Base-by-base conservation (phyloP, 805 yeast genomes). In the Metschnikowia borealis region DNA sequence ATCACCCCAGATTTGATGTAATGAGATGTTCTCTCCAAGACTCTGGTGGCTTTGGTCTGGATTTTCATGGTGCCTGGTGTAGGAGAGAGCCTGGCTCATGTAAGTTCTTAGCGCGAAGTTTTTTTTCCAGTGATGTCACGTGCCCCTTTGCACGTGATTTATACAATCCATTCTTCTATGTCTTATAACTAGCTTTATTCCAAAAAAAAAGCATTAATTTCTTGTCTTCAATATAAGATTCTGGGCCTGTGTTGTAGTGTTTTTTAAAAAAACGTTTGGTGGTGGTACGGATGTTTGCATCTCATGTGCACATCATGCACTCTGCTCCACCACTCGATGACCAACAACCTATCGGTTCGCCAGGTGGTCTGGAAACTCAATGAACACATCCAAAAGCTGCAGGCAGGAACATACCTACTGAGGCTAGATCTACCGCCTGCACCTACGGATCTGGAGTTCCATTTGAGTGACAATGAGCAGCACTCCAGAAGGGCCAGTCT, bases 1-100 rank as follows among this genome's bases (percentile, higher is more conserved):
- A 89, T 75, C n/a, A 85, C 71, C 1, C 95, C 92, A 0, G 87
- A 78, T 59, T 75, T 76, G 55, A 92, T 70, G 59, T 83, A 83
- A 52, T 85, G 84, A 1, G 96, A 84, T 0, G 96, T 87, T 61
- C 90, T 81, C 67, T 87, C 87, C 42, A 91, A 78, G 3, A 91
- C 87, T 55, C 81, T 81, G 31, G 84, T 79, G 31, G 97, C 96
- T 52, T 81, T 76, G 17, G 65, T 65, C 57, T 83, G 85, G 62
- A 85, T 87, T 54, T 85, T 81, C 78, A 84, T 89, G 47, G 54
- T 54, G 54, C 29, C 37, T 39, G 18, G 8, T 29, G 15, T 8
- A 33, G 33, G 37, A 8, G 11, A 8, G 36, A 8, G 17, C 31
- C 21, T 17, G 13, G 15, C 26, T 31, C 26, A 23, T 6, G 34